Evolutionary conservation across 2,329 filamentous ascomycete species (phyloP), one percentile per base, ranked within the genome.

Genomic region (Aspergillus sp.): DNA sequence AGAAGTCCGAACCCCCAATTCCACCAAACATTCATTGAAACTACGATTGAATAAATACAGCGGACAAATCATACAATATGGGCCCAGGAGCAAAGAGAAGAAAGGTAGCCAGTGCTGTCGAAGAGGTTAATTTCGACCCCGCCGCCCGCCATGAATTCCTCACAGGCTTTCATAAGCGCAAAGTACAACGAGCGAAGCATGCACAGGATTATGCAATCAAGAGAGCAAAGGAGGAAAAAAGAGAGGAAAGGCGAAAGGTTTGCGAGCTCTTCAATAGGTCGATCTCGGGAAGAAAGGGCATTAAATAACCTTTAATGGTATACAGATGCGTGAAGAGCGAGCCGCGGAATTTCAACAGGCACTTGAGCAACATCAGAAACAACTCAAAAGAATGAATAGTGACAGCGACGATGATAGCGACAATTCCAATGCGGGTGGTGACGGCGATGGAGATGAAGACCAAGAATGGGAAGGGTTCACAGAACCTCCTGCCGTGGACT

Each of bases 141-240:
- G 76, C 77, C 48, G 87, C 87, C 37, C 84, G 93, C 52, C 74
- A 86, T 52, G 90, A 97, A 60, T 98, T 88, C 63, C 76, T 98
- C 45, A 96, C 90, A 0, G 93, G 93, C 3, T 98, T 98, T 70
- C 90, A 91, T 74, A 98, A 97, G 76, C 85, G 93, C 67, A 97
- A 96, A 68, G 72, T 87, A 42, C 86, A 89, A 65, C 80, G 93
- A 32, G 82, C 84, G 53, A 94, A 95, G 71, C 76, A 84, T 66
- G 91, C 91, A 2, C 86, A 93, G 61, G 89, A 93, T 54, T 76
- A 86, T 55, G 88, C 88, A 4, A 83, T 81, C 37, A 85, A 88
- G 67, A 83, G 79, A 62, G 89, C 84, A 38, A 82, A 84, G 39
- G 80, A 90, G 59, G 90, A 95, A 64, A 87, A 78, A 61, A 78